Base-by-base conservation (phyloP, 495 filamentous ascomycete genomes). In the Entonaema liquescens region DNA sequence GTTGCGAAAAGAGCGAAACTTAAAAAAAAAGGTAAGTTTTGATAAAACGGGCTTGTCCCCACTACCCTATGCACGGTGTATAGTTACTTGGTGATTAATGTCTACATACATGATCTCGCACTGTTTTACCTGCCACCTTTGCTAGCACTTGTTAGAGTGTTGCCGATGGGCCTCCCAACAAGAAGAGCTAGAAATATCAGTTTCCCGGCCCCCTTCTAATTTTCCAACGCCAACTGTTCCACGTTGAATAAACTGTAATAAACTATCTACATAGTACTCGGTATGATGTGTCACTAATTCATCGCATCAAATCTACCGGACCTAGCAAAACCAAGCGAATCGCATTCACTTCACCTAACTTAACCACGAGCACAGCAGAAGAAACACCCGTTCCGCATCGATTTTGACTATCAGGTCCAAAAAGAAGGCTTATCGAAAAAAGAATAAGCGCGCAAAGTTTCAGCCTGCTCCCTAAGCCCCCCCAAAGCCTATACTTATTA, bases 261-360 rank as follows among this genome's bases (percentile, higher is more conserved):
- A 26, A 19, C 23, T 50, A 50, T 40, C 29, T 50, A 59, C 61
- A 65, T 54, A 69, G 66, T 69, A 63, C 50, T 62, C 36, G 29
- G 17, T 68, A 68, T 52, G 52, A 68, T 68, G 65, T 62, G 40
- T 60, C 64, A 67, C 64, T 67, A 29, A 67, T 59, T 65, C 38
- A 58, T 58, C 33, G 62, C 63, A 59, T 66, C 33, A 40, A 60
- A 67, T 67, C 44, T 59, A 50, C 42, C 64, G 44, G 60, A 53
- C 21, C n/a, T 36, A 33, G 6, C 23, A 5, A n/a, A n/a, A n/a
- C n/a, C n/a, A n/a, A n/a, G n/a, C n/a, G n/a, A n/a, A n/a, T n/a
- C n/a, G n/a, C n/a, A n/a, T n/a, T n/a, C n/a, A 19, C n/a, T n/a
- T n/a, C 50, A 55, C 15, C 38, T 11, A 21, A 33, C 52, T n/a